Evolutionary conservation across 176 grass and related monocot species (phyloP), one percentile per base, ranked within the genome.

Genomic region (Musa beccarii): DNA sequence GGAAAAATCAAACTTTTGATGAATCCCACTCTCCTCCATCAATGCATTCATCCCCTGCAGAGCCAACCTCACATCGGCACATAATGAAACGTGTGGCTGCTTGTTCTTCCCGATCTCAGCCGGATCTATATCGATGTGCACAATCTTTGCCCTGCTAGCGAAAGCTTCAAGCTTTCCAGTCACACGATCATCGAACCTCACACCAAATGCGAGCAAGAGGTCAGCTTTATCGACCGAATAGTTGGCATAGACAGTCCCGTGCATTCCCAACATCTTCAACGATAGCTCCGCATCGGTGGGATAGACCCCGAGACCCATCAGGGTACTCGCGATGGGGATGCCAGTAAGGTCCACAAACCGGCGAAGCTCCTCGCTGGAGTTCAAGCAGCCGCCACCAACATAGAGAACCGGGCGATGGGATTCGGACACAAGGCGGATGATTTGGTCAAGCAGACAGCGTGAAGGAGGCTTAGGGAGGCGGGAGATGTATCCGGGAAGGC

Each of bases 41-140:
- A 99, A 82, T 64, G 53, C 54, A 71, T 89, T 99, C 81, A 99
- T 51, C 43, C 84, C 90, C 73, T 99, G 72, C 68, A 99, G 51
- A 51, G 86, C 86, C 20, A 85, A 77, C 84, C 89, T 99, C 24
- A 99, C 55, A 77, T 94, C 91, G 21, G 83, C 95, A 56, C 90
- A 99, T 57, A 99, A 89, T n/a, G 95, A 99, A 49, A 89, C 73
- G 62, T 99, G 95, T 3, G 95, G 95, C 80, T 94, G 90, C 84
- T 99, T 99, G 63, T 99, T 99, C 84, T 99, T 99, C 12, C 95
- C 95, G 56, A 99, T 99, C 85, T 99, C 95, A 53, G 95, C 95
- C 16, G 95, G 95, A 51, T 99, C 95, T 4, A 99, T 99, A 77
- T 99, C 95, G 63, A 99, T 88, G 86, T 99, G 95, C 75, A 99